A percentile compares a stretch with the other conserved stretches of the same genome.
phyloP scores from a whole-genome alignment of 805 yeast genomes.

The Candida endomychidarum region DNA sequence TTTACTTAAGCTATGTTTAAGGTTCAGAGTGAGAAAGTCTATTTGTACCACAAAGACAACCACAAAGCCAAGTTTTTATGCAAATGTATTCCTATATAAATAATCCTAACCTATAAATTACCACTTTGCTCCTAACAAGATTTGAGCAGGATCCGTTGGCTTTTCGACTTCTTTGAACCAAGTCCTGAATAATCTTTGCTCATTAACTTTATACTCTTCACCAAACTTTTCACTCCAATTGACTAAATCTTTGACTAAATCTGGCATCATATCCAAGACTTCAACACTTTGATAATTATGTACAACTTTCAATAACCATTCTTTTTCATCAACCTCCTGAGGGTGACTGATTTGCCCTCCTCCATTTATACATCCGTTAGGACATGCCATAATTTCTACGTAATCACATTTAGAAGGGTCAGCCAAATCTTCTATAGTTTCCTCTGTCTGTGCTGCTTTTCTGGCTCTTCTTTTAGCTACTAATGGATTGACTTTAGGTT shows the following conservation, averaged over 20 bases:
- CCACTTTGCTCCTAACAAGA: conserved; percentile 60
- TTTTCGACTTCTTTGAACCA: conserved; percentile 52
- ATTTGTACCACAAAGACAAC: no score
- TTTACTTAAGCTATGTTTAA: no score
- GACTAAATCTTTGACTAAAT: conserved; percentile 18
- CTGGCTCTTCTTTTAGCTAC: conserved; percentile 48
- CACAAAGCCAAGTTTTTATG: no score
- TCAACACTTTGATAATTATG: conserved; percentile 36
- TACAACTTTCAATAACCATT: conserved; percentile 43
- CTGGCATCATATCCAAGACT: conserved; percentile 10
- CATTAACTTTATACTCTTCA: conserved; percentile 25
- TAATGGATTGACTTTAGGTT: conserved; percentile 32
- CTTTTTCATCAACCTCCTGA: conserved; percentile 34
- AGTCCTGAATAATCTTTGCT: conserved; percentile 43
- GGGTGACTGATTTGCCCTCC: conserved; percentile 81
- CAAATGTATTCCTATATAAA: no score
- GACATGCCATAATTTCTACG: conserved; percentile 97
- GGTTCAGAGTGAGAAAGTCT: no score
- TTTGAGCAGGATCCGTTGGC: conserved; percentile 47
- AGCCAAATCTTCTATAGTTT: conserved; percentile 28
- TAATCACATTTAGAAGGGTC: conserved; percentile 73
- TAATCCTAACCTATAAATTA: conserved; percentile 18
- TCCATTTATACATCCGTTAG: conserved; percentile 96
- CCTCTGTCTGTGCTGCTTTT: neutral
- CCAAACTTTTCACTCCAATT: conserved; percentile 39